Conservation (phyloP, 169 alveolate species). For the Babesia divergens region DNA sequence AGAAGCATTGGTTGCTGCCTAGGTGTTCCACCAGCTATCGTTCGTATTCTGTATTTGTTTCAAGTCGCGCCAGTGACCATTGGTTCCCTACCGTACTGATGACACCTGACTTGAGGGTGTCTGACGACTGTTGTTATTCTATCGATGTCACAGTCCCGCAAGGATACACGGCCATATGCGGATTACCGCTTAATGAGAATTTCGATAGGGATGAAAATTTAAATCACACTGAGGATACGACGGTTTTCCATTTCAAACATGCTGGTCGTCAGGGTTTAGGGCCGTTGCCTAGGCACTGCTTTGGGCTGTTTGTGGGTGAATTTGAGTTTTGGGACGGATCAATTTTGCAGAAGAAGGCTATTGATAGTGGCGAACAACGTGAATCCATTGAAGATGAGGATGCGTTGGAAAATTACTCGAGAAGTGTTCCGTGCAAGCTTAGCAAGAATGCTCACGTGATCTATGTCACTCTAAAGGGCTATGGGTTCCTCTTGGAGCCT, state of each 20-base stretch:
- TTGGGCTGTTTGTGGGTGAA: slow-evolving; percentile 57
- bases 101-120: background rate
- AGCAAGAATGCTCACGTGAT: background rate
- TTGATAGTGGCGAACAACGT: background rate
- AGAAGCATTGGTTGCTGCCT: slow-evolving; percentile 60
- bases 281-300: slow-evolving; percentile 1
- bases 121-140: slow-evolving; percentile 6
- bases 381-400: slow-evolving; percentile 30
- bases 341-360: background rate
- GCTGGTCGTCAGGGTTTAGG: background rate
- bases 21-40: slow-evolving; percentile 55
- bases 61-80: slow-evolving; percentile 12
- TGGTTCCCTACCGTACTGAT: slow-evolving; percentile 56
- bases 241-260: background rate
- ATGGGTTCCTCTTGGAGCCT: slow-evolving; percentile 58
- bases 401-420: background rate
- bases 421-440: background rate
- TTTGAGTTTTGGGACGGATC: slow-evolving; percentile 60
- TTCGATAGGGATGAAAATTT: background rate
- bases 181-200: slow-evolving; percentile 30
- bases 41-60: slow-evolving; percentile 12
- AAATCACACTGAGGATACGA: background rate
- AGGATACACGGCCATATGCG: slow-evolving; percentile 52
- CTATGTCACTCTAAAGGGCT: slow-evolving; percentile 56
- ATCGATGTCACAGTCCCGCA: slow-evolving; percentile 43